Base-by-base conservation (phyloP, 345 rosid species). In the Populus alba region DNA sequence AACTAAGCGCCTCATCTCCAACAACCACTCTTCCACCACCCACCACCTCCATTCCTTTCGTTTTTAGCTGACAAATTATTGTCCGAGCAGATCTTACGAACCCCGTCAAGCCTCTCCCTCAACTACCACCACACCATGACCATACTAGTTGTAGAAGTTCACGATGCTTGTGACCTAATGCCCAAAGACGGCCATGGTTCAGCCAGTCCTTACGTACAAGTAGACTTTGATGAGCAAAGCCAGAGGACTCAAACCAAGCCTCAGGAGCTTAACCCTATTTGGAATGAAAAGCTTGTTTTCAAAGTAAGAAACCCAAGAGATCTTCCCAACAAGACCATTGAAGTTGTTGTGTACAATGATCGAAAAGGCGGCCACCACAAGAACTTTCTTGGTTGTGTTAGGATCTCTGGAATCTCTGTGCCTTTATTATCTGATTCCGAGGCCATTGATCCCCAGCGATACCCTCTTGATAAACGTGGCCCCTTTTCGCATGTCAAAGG, bases 151-250 rank as follows among this genome's bases (percentile, higher is more conserved):
- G 97, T 93, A 4, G 94, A 92, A 87, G 90, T 95, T 37, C 82
- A 85, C 18, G 92, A 88, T 73, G 98, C 98, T n/a, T 83, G 85
- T 53, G 94, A 89, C 78, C 91, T 95, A 27, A 90, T 85, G 90
- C 94, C 96, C 2, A 93, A 90, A 84, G 96, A 93, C 68, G 95
- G 97, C 0, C 92, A 92, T 33, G 98, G 96, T 68, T 90, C 96
- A 6, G 91, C 97, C 6, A 89, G 88, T 78, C 90, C 96, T 0
- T 94, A 83, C 38, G 99, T 89, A 0, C 94, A 91, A 62, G 91
- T 94, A 11, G 89, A 88, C 0, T 89, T 90, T 41, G 94, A 87
- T 66, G 90, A 67, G 0, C 91, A 89, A 69, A 79, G 79, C 15
- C 94, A 87, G 25, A 87, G 90, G 78, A 92, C 99, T 15, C 87